Base-by-base conservation (phyloP, 495 filamentous ascomycete genomes). In the Penicillium mononematosum region DNA sequence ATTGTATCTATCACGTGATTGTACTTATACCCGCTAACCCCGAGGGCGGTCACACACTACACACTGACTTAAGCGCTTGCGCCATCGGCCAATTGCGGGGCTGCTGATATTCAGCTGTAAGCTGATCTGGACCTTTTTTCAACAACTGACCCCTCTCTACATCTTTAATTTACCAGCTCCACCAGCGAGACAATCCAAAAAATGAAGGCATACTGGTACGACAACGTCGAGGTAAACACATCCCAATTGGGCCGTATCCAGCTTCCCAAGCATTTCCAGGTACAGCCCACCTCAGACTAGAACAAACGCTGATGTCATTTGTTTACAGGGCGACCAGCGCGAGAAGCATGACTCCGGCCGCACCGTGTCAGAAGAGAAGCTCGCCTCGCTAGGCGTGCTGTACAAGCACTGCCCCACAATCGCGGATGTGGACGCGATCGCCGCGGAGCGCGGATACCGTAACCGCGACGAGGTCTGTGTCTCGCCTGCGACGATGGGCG, bases 401-500 rank as follows among this genome's bases (percentile, higher is more conserved):
- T 90, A 93, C 79, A 85, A 80, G 72, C 78, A 82, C 63, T 85
- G 86, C 68, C 80, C 86, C 20, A 73, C 82, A 8, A 69, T 92
- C 22, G 70, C 75, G 42, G 72, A 73, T 43, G 90, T 96, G 22
- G 79, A 98, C 71, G 68, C 65, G 39, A 82, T 98, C 20, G 94
- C 94, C 22, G 25, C 60, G 0, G 74, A 86, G 56, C 89, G 94
- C 59, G 82, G 82, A 55, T 98, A 98, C 82, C 91, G 88, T 78
- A 96, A 98, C 78, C 89, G 94, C 16, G 94, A 98, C 73, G 85
- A 93, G 73, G 88, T 97, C 67, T 86, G 80, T 59, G 88, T 98
- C n/a, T 93, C 90, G 20, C 92, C 91, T 0, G 81, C 82, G 58
- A 87, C 83, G 54, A 92, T 98, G 91, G 92, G 93, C 50, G 87